Base-by-base conservation (phyloP, 106 monocot genomes). In the Dendrobium officinale region DNA sequence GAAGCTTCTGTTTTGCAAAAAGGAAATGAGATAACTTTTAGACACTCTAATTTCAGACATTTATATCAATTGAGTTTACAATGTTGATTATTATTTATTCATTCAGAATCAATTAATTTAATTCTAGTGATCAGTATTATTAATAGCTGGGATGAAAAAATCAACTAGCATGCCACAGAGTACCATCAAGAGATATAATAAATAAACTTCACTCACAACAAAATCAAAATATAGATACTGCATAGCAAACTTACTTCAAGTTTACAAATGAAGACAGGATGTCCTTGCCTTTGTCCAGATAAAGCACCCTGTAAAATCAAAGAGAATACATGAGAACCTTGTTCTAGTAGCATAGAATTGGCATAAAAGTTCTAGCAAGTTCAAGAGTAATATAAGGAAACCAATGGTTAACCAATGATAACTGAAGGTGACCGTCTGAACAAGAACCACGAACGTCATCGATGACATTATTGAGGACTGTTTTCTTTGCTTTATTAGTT, bases 231-330 rank as follows among this genome's bases (percentile, higher is more conserved):
- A 70, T 33, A 37, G 33, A 70, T 44, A 44, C 43, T 20, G 22
- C 43, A 41, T 16, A 64, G 77, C 43, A 51, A 85, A 83, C 99
- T 89, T 95, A 99, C 99, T 91, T 95, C 99, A 83, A 99, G 99
- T 81, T 88, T 99, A 83, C 99, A 99, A 55, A 99, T 99, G 73
- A 91, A 93, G 9, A 99, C 95, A 73, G 95, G 99, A 54, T 95
- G 95, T 47, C 99, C 99, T 83, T 95, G 95, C 81, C 99, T 88
- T 84, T 99, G 95, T 73, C 99, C 99, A 81, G 99, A 95, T 80
- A 99, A 86, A 41, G 89, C 85, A 56, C 99, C 99, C 99, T 99
- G 77, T 68, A 84, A 43, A 67, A 79, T 24, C 67, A 74, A 79
- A 76, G 55, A 42, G 78, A 82, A 31, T 15, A 29, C 16, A 83